Evolutionary conservation across 116 monocot species (phyloP).

Genomic region (Cymodocea nodosa): DNA sequence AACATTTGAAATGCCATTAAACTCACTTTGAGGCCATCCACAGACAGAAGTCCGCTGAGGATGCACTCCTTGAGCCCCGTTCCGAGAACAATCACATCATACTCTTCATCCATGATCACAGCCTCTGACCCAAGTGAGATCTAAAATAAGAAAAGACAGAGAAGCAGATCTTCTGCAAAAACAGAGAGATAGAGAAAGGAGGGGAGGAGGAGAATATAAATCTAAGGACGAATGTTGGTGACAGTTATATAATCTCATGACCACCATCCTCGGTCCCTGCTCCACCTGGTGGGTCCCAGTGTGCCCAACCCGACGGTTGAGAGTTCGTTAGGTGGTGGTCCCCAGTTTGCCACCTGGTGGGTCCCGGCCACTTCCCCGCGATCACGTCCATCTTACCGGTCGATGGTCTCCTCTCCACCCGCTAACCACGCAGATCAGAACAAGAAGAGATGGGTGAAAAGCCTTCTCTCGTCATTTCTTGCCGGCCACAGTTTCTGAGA

Average conservation of each 20-base stretch:
- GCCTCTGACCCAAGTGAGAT: neutral
- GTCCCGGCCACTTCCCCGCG: too few species aligned
- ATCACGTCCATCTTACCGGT: too few species aligned
- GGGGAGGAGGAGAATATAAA: neutral
- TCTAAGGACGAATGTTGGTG: neutral
- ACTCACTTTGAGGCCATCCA: conserved; percentile 68
- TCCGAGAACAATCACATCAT: conserved; percentile 91
- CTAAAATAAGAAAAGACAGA: neutral
- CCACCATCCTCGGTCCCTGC: neutral
- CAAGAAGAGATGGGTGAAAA: neutral
- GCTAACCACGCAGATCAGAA: too few species aligned
- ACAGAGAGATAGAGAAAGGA: neutral
- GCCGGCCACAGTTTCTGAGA: too few species aligned
- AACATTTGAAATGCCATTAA: neutral
- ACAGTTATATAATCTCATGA: neutral
- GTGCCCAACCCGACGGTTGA: neutral
- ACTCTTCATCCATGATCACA: conserved; percentile 58
- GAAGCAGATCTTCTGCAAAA: neutral
- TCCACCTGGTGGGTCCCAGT: neutral
- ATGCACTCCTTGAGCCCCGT: conserved; percentile 94
- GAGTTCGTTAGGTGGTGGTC: neutral
- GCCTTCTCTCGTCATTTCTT: too few species aligned
- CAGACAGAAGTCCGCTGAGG: conserved; percentile 86
- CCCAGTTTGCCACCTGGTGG: neutral
- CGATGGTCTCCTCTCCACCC: too few species aligned